Conservation (phyloP, 2,329 filamentous ascomycete genomes). For the Rhynchosporium agropyri region DNA sequence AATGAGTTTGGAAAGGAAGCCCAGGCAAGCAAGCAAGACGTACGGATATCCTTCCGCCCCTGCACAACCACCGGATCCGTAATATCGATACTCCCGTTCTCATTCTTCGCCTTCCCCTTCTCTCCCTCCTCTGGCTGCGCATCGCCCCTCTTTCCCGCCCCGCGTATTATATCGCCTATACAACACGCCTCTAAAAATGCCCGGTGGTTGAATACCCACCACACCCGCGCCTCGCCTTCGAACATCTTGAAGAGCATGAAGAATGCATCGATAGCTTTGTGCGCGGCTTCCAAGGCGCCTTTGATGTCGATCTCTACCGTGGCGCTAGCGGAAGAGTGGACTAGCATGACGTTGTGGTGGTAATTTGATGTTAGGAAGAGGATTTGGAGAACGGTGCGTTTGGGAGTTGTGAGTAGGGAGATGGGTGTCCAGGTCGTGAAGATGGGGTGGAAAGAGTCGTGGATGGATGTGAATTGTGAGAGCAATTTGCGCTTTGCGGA, state of each 20-base stretch:
- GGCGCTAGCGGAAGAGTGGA: conserved; percentile 70
- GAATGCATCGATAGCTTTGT: conserved; percentile 73
- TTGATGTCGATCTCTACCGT: conserved; percentile 66
- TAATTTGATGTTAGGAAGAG: conserved; percentile 81
- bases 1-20: not conserved
- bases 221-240: conserved; percentile 72
- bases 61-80: conserved; percentile 62
- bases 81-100: conserved; percentile 49
- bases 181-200: conserved; percentile 73
- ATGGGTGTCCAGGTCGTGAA: conserved; percentile 71
- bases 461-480: conserved; percentile 69
- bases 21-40: conserved; percentile 39
- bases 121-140: conserved; percentile 48
- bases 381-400: conserved; percentile 71
- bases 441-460: conserved; percentile 70
- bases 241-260: conserved; percentile 73
- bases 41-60: conserved; percentile 63
- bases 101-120: conserved; percentile 51
- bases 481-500: conserved; percentile 72
- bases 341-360: conserved; percentile 79
- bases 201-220: conserved; percentile 84
- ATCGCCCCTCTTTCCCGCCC: conserved; percentile 51
- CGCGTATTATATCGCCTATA: conserved; percentile 62
- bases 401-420: conserved; percentile 58
- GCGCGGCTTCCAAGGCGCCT: conserved; percentile 72